Base-by-base conservation (phyloP, 2,329 filamentous ascomycete species). In the Keithomyces neogunnii region DNA sequence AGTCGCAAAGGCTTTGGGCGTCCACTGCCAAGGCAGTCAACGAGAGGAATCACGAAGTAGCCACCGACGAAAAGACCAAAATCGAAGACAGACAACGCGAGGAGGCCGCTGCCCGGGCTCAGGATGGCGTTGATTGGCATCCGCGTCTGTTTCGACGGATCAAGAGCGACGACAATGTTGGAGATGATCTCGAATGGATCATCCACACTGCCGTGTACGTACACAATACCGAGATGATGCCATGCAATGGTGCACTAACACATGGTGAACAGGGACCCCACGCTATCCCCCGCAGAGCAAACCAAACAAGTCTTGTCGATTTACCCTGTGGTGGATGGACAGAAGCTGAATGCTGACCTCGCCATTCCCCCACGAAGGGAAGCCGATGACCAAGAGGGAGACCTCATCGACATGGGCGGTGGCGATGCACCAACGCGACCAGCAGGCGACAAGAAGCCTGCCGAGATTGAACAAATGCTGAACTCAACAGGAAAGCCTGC, bases 61-160 rank as follows among this genome's bases (percentile, higher is more conserved):
- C 93, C 3, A 99, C 93, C 1, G 88, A 93, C 56, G 92, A 96
- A 64, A 99, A 99, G 73, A 91, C 88, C n/a, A 88, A 86, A 66
- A 89, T 99, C 53, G 93, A 99, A 66, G 92, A 97, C 61, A 84
- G 81, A 63, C 93, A 99, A 69, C 81, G 93, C 62, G 85, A 91
- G 56, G 92, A 96, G 63, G 90, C 93, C 2, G 86, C 90, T 19
- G 82, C 82, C 62, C 80, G 93, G 60, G 80, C 80, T 33, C 85
- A 90, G 46, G 84, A 91, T 9, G 86, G 86, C 10, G 73, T 90
- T 6, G 89, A 95, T 56, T 99, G 93, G 93, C 81, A 84, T 35
- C 92, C 93, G 1, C 83, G 84, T 56, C 77, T 97, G 10, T 99
- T 99, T 75, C 81, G 90, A 54, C 72, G 73, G 46, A 86, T 95